phyloP scores from a whole-genome alignment of 2,329 filamentous ascomycete genomes.

The Paraphoma sp. region DNA sequence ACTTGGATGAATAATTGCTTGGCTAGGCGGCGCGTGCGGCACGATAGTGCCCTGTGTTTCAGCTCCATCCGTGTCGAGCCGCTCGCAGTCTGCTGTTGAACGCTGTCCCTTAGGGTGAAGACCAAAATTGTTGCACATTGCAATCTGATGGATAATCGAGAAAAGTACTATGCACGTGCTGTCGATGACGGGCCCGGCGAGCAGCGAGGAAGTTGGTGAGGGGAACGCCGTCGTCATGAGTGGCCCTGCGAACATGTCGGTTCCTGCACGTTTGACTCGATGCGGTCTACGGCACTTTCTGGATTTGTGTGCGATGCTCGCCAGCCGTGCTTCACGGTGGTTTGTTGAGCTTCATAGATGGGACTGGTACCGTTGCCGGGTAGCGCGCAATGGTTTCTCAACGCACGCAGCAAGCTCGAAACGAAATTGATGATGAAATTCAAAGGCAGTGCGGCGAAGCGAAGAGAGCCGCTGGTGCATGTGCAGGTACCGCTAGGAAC shows the following conservation, averaged over 20 bases:
- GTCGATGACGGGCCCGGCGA: constrained; percentile 1
- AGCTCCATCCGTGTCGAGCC: constrained; percentile 18
- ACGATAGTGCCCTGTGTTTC: constrained; percentile 25
- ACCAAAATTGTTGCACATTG: constrained; percentile 4
- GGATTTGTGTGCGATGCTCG: constrained; percentile 32
- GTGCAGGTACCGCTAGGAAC: constrained; percentile 6
- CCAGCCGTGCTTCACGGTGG: constrained; percentile 32
- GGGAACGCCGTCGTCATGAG: constrained; percentile 24
- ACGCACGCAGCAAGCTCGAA: neutral
- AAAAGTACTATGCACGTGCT: constrained; percentile 29
- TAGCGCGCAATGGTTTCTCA: constrained; percentile 18
- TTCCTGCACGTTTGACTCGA: constrained; percentile 40
- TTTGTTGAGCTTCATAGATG: constrained; percentile 22
- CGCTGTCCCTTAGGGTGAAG: constrained; percentile 8
- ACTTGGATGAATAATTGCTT: constrained; percentile 10
- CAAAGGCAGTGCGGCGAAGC: neutral
- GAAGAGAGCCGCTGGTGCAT: neutral
- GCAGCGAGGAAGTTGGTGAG: constrained; percentile 6
- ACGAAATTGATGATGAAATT: neutral
- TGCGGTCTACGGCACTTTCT: constrained; percentile 29
- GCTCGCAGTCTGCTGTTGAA: constrained; percentile 13
- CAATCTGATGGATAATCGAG: constrained; percentile 1
- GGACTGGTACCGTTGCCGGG: constrained; percentile 23
- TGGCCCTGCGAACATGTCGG: constrained; percentile 27
- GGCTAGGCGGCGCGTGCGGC: constrained; percentile 20